Evolutionary conservation across 208 protist genomes (phyloP).

Genomic region (Wallacemonas sp.): DNA sequence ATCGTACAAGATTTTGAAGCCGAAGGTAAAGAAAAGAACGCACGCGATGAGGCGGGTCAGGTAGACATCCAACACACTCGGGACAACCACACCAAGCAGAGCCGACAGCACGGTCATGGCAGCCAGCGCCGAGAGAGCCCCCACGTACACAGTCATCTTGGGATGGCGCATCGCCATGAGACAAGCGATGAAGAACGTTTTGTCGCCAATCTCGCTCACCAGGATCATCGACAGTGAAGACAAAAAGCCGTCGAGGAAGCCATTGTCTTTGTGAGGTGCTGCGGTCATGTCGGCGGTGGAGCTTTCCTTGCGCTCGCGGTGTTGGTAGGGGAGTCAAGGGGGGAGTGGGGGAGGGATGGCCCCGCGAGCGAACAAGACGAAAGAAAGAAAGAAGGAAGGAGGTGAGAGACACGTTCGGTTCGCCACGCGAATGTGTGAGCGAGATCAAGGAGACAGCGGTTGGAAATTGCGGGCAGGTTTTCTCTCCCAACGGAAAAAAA

Average conservation of each 20-base stretch:
- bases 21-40: conserved; percentile 91
- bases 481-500: conserved; percentile 8
- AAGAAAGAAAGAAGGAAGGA: not conserved
- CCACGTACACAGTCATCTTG: conserved; percentile 77
- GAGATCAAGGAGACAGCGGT: no score
- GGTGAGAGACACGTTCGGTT: not conserved
- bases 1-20: conserved; percentile 85
- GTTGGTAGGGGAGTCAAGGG: no score
- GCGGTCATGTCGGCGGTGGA: not conserved
- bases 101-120: conserved; percentile 94
- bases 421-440: not conserved
- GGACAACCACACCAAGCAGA: conserved; percentile 79
- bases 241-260: conserved; percentile 80
- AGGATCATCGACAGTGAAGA: conserved; percentile 91
- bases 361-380: no score
- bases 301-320: no score
- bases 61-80: conserved; percentile 77
- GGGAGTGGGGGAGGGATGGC: no score
- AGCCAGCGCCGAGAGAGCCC: conserved; percentile 84
- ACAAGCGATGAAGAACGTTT: conserved; percentile 97
- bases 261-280: not conserved
- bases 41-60: conserved; percentile 87
- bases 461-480: not conserved
- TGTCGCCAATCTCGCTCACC: conserved; percentile 94
- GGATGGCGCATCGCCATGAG: conserved; percentile 94